Evolutionary conservation across 805 yeast species (phyloP), one percentile per base, ranked within the genome.

Genomic region (Blastobotrys muscicola): DNA sequence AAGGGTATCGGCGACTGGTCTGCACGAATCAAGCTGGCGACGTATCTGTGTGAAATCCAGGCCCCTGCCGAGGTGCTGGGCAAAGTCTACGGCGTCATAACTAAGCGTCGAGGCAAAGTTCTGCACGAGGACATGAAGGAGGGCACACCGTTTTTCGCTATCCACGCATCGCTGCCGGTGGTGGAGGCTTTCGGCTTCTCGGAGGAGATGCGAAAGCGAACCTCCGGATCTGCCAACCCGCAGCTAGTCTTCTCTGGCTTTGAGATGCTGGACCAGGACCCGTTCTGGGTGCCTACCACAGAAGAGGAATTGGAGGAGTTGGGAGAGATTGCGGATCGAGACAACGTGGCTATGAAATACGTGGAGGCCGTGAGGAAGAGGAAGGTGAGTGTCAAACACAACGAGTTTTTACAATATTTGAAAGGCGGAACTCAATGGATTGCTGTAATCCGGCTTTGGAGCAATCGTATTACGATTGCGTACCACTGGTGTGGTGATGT

Each of bases 211-310:
- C 71, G 97, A 45, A 92, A 86, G 64, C 76, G 76, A 52, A 90
- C 98, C 0, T 85, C 95, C 1, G 99, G 99, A 46, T 95, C 96
- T 2, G 98, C 98, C 2, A 82, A 85, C 55, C 98, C 99, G 0
- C 98, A 92, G 62, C 70, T 92, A 42, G 85, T 89, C 8, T 92
- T 90, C 56, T 74, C 83, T 26, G 97, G 97, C 0, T 92, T 75
- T 59, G 92, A 87, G 55, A 68, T 80, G 50, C 75, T 90, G 41
- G 94, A 87, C 50, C 75, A 82, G 51, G 97, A 92, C 68, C 99
- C 99, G 37, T 92, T 84, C 70, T 92, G 99, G 99, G 95, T 92
- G 11, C 99, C 99, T 10, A 85, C 92, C 2, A 92, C 98, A 0
- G 97, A 85, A 54, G 97, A 87, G 60, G 98, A 92, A 61, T 64